These are phyloP conservation scores for Pichia sp. DNA, from an alignment of 1,139 yeast genomes.

Conservation along the genomic window DNA sequence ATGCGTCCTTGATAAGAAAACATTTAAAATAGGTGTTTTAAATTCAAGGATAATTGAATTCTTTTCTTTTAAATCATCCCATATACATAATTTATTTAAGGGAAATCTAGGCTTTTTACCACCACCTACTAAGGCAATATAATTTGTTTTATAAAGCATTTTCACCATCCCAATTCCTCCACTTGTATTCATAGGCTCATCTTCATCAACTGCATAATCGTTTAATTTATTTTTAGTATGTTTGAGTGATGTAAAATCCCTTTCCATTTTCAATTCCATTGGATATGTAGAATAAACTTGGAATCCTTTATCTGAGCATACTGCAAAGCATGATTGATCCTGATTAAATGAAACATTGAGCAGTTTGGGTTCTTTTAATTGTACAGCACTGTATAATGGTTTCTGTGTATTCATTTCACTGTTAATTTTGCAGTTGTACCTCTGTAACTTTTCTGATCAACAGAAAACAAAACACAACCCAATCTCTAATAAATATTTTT, in stretches of 20 bases:
- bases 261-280: slow-evolving; percentile 66
- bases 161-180: slow-evolving; percentile 68
- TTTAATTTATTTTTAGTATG: background rate
- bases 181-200: slow-evolving; percentile 7
- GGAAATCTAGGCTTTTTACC: slow-evolving; percentile 76
- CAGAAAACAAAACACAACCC: no score
- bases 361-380: slow-evolving; percentile 36
- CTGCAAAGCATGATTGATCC: slow-evolving; percentile 85
- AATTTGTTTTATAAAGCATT: slow-evolving; percentile 87
- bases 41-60: slow-evolving; percentile 74
- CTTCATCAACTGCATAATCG: background rate
- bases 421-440: no score
- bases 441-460: no score
- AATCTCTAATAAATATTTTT: no score
- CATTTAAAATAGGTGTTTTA: slow-evolving; percentile 65
- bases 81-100: slow-evolving; percentile 67
- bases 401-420: slow-evolving; percentile 41
- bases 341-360: slow-evolving; percentile 72
- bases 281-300: slow-evolving; percentile 87
- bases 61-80: slow-evolving; percentile 85
- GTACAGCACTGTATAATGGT: slow-evolving; percentile 25
- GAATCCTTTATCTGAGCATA: slow-evolving; percentile 78
- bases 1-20: slow-evolving; percentile 65
- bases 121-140: slow-evolving; percentile 84
- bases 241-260: slow-evolving; percentile 37